Percentiles rank a stretch among this genome's conserved stretches.
Evolutionary conservation across 768 basidiomycete genomes (phyloP).

Genomic region (Podaxis mareebaensis): DNA sequence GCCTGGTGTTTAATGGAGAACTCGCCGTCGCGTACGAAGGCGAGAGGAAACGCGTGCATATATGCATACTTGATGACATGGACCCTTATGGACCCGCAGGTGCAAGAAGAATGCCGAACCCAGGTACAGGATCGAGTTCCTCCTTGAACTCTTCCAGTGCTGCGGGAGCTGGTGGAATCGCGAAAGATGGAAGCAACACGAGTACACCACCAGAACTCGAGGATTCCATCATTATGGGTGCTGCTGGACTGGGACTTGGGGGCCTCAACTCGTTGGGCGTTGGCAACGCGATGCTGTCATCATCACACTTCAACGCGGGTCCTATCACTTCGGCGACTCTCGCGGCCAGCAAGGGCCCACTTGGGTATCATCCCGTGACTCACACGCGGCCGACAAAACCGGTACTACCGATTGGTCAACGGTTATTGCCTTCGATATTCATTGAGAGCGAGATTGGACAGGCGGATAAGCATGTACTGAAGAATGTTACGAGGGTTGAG

Average conservation of each 20-base stretch:
- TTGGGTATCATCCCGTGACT: neutral
- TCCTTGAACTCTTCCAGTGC: slow-evolving; percentile 20
- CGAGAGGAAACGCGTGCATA: slow-evolving; percentile 73
- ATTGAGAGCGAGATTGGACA: slow-evolving; percentile 98
- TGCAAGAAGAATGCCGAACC: slow-evolving; percentile 35
- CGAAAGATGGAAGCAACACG: neutral
- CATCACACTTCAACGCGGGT: neutral
- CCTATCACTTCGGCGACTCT: slow-evolving; percentile 14
- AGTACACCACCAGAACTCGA: slow-evolving; percentile 61
- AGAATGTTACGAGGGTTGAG: slow-evolving; percentile 95
- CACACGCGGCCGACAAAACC: slow-evolving; percentile 54
- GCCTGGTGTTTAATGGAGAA: slow-evolving; percentile 84
- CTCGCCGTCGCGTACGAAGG: slow-evolving; percentile 92
- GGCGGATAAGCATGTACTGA: slow-evolving; percentile 90
- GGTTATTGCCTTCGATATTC: slow-evolving; percentile 81
- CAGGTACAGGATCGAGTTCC: neutral
- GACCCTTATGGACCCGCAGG: slow-evolving; percentile 83
- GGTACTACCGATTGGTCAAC: slow-evolving; percentile 69
- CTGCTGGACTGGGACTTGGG: slow-evolving; percentile 3
- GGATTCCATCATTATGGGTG: slow-evolving; percentile 32
- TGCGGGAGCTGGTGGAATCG: neutral
- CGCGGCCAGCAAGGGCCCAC: slow-evolving; percentile 24
- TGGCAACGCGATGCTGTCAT: neutral
- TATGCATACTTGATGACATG: slow-evolving; percentile 86
- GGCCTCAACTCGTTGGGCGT: neutral